Evolutionary conservation across 2,329 filamentous ascomycete species (phyloP), one percentile per base, ranked within the genome.

Genomic region (Penicillium sp.): DNA sequence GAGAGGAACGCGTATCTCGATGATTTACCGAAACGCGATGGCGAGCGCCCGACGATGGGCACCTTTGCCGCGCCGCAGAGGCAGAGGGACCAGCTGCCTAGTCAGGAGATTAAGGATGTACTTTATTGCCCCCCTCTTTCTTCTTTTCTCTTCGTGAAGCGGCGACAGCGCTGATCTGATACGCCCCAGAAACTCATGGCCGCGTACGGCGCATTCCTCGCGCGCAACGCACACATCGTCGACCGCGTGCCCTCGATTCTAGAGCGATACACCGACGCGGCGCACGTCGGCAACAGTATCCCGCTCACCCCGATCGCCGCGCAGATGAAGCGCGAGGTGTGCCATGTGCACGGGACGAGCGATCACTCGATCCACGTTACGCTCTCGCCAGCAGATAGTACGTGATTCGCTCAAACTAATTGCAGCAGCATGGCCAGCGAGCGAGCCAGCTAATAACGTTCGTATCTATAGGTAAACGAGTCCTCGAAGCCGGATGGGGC

Each of bases 361-460:
- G 92, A 96, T 65, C 85, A 89, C 66, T 90, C 88, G 0, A 81
- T 94, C 83, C 92, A 96, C 76, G 81, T 94, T 78, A 90, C 87
- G 47, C 80, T 96, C 60, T 90, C 95, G 67, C 91, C 91, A 0
- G 85, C 90, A 41, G 92, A 96, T 74, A 91, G 90, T 75, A 67
- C 58, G 71, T 61, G 35, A 1, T 6, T 26, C 9, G 17, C n/a
- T 23, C 26, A n/a, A 31, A 7, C 19, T 31, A 30, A 31, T 45
- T 3, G 26, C 26, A 26, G 26, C 1, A 26, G 3, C 26, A 1
- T 26, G 26, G 26, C 26, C 1, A 26, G 26, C 26, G 26, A 26
- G 26, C 26, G 26, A 26, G 26, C 4, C 4, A 26, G 26, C 26
- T 26, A 48, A 13, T 26, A 48, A 13, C 53, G 35, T 15, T 13